Base-by-base conservation (phyloP, 495 filamentous ascomycete genomes). In the Penicillium soppii region DNA sequence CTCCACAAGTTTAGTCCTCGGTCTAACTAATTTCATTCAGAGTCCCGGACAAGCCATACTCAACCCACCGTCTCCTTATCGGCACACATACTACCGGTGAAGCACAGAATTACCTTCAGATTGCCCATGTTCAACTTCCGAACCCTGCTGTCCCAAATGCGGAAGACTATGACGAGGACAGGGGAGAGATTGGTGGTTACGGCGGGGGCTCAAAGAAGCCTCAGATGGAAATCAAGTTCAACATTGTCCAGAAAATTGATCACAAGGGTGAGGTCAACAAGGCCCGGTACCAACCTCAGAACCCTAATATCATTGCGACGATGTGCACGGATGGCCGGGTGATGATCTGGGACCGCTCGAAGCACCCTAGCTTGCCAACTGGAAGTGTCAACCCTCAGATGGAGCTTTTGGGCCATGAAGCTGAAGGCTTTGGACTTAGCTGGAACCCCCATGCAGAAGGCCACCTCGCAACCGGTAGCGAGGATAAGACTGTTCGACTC, bases 221-320 rank as follows among this genome's bases (percentile, higher is more conserved):
- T 17, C 73, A 77, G 7, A 87, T 89, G 70, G 77, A 81, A 49
- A 81, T 87, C 63, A 90, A 88, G 51, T 92, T 96, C 75, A 86
- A 85, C 39, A 87, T 97, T 58, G 83, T 89, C 26, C 95, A 99
- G 69, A 94, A 89, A 69, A 97, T 99, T 63, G 88, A 95, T 57
- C 95, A 99, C 68, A 89, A 90, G 19, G 89, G 89, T 26, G 95
- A 99, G 66, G 91, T 99, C 61, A 99, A 99, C 77, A 99, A 97
- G 70, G 95, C 95, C 1, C 84, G 95, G 50, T 97, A 97, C 68
- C 91, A 95, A 70, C 95, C 94, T 12, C 92, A 97, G 67, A 99
- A 99, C 57, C 94, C 94, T 7, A 89, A 99, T 58, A 83, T 99
- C 45, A 96, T 99, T 57, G 95, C 94, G 15, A 96, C 95, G 1